These are phyloP conservation scores for Vitellaria paradoxa DNA, from an alignment of 179 eudicot genomes.

Conservation along the genomic window DNA sequence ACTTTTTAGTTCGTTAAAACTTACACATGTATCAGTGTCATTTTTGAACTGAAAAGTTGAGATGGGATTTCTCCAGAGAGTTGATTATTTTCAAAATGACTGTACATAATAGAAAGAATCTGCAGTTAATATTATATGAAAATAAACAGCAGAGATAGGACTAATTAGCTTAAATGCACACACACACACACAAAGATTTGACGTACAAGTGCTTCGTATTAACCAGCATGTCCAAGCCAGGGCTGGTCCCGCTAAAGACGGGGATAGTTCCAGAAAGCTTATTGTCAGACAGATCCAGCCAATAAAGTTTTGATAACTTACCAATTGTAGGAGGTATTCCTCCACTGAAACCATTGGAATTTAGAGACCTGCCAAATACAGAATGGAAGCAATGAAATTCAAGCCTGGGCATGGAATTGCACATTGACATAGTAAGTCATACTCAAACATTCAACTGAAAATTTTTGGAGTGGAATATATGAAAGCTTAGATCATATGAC, in stretches of 20 bases:
- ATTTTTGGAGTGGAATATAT: neutral
- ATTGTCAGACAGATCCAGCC: slow-evolving; percentile 47
- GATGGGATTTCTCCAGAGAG: slow-evolving; percentile 47
- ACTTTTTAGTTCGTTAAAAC: slow-evolving; percentile 3
- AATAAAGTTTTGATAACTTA: too few species aligned
- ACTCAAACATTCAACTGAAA: slow-evolving; percentile 6
- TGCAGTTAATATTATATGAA: neutral
- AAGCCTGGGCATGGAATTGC: neutral
- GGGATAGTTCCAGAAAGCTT: slow-evolving; percentile 41
- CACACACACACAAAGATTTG: neutral
- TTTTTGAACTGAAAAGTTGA: slow-evolving; percentile 37
- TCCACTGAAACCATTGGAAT: too few species aligned
- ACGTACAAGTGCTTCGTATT: slow-evolving; percentile 42
- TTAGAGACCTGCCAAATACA: too few species aligned
- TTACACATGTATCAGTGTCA: slow-evolving; percentile 46
- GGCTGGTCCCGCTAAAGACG: slow-evolving; percentile 30
- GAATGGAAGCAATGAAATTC: neutral
- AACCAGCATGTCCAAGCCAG: slow-evolving; percentile 46
- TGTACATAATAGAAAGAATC: slow-evolving; percentile 14
- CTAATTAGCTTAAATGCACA: neutral
- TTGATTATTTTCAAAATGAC: slow-evolving; percentile 44
- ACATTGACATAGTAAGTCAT: neutral
- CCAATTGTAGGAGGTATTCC: too few species aligned
- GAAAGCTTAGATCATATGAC: neutral
- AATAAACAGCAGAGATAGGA: neutral